Base-by-base conservation (phyloP, 768 basidiomycete genomes). In the Auricularia sp. region DNA sequence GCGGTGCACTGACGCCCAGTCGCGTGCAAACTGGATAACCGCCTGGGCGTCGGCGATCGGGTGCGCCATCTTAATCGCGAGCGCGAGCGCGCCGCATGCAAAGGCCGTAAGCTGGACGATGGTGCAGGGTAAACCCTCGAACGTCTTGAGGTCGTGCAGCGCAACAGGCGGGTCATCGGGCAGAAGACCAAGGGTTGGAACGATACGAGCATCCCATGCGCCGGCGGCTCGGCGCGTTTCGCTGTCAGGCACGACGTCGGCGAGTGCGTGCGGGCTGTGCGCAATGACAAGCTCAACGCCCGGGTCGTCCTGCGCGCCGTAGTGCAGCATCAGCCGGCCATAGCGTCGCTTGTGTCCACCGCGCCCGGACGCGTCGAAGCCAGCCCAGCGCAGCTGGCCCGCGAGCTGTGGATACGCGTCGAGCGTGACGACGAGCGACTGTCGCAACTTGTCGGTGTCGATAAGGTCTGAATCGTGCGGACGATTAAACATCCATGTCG, bases 41-140 rank as follows among this genome's bases (percentile, higher is more conserved):
- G 75, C 70, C 42, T 75, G 75, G 8, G 76, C 77, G 63, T 78
- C 77, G 6, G 74, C 77, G 6, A 78, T 51, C 1, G 72, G 68
- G 62, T 77, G 77, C 5, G 72, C 70, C 33, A 75, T 62, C 68
- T 75, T 73, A n/a, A 76, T 61, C 12, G 70, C 73, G 36, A 77
- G 70, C 3, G 71, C 71, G 14, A 72, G 58, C 2, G 70, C 73
- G 21, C 70, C 70, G 21, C 47, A 51, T n/a, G 69, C 65, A 62
- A 77, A 74, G 2, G 65, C 70, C 3, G 75, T 77, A 36, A 75
- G 42, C 66, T 77, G 77, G 12, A 77, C 71, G 8, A 75, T 71
- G 67, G 76, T 68, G 33, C 68, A 71, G 33, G 76, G 76, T 7
- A 73, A 65, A 3, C 73, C 74, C 51, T 72, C 71, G 65, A 54